A percentile compares a stretch with the other conserved stretches of the same genome.
These are phyloP conservation scores for Hymenoscyphus scutula DNA, from an alignment of 2,329 filamentous ascomycete species.

Conservation along the genomic window DNA sequence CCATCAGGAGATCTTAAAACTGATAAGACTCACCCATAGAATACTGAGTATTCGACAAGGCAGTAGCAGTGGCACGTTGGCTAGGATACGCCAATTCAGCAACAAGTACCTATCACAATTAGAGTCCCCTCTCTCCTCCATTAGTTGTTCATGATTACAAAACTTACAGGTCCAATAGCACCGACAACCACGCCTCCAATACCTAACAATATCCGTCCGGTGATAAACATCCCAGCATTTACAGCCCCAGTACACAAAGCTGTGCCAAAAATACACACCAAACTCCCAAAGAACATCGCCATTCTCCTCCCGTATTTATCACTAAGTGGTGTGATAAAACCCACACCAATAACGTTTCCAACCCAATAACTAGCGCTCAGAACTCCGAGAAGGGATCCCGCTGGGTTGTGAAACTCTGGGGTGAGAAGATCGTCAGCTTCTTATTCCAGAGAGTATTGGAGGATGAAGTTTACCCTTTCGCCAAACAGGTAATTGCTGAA, in stretches of 20 bases:
- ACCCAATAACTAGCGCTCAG: constrained; percentile 23
- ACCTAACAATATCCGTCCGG: constrained; percentile 41
- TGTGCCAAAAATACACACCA: constrained; percentile 44
- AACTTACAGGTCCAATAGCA: constrained; percentile 26
- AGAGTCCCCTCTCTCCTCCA: background rate
- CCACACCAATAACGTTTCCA: constrained; percentile 23
- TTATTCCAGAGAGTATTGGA: background rate
- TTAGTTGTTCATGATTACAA: background rate
- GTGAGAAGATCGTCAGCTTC: background rate
- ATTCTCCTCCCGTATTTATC: constrained; percentile 25
- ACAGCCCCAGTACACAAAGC: constrained; percentile 44
- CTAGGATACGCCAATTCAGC: constrained; percentile 24
- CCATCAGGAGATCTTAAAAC: background rate
- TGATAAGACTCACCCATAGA: constrained; percentile 30
- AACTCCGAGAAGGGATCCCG: constrained; percentile 19
- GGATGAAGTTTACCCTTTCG: constrained; percentile 13
- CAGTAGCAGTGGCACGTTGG: constrained; percentile 37
- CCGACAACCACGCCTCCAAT: constrained; percentile 31
- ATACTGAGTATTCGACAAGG: constrained; percentile 38
- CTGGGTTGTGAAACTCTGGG: constrained; percentile 22
- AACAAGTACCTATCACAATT: constrained; percentile 9
- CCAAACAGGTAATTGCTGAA: constrained; percentile 22
- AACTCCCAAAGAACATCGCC: constrained; percentile 19
- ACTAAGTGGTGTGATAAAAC: constrained; percentile 20
- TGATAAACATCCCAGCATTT: constrained; percentile 42